Conservation (phyloP, 2,329 filamentous ascomycete genomes). For the Fusarium lyarnte region DNA sequence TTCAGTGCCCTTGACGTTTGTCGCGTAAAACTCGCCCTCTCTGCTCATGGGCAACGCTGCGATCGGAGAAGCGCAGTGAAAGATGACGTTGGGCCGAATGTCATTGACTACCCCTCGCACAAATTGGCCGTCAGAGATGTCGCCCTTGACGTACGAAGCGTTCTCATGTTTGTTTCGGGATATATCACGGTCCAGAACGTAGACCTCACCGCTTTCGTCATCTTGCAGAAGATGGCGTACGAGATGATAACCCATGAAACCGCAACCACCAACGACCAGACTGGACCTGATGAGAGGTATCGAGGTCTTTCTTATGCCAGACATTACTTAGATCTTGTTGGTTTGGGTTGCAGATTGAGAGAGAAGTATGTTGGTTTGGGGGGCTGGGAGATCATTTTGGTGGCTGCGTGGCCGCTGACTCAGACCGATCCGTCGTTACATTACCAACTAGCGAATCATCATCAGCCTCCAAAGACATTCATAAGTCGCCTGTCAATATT, state of each 20-base stretch:
- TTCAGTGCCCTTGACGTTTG: conserved; percentile 48
- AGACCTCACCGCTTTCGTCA: conserved; percentile 30
- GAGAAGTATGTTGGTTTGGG: not conserved
- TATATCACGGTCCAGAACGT: conserved; percentile 44
- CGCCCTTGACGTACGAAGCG: conserved; percentile 41
- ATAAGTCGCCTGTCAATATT: too few species aligned
- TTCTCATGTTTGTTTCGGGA: conserved; percentile 36
- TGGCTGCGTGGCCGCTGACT: not conserved
- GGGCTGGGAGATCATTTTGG: not conserved
- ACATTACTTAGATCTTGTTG: not conserved
- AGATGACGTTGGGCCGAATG: conserved; percentile 43
- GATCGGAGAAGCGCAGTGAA: conserved; percentile 47
- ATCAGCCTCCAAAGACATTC: too few species aligned
- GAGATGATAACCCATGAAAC: conserved; percentile 48
- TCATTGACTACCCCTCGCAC: conserved; percentile 31
- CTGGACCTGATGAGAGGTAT: not conserved
- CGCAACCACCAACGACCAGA: conserved; percentile 46
- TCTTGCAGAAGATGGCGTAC: conserved; percentile 43
- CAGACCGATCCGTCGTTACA: not conserved
- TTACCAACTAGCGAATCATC: too few species aligned
- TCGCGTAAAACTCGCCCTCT: conserved; percentile 33
- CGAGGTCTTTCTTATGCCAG: not conserved
- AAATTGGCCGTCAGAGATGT: conserved; percentile 36
- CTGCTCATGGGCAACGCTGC: conserved; percentile 32
- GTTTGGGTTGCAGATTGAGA: too few species aligned